These are phyloP conservation scores for Boletus hoseneyae DNA, from an alignment of 1,284 basidiomycete genomes.

Conservation along the genomic window DNA sequence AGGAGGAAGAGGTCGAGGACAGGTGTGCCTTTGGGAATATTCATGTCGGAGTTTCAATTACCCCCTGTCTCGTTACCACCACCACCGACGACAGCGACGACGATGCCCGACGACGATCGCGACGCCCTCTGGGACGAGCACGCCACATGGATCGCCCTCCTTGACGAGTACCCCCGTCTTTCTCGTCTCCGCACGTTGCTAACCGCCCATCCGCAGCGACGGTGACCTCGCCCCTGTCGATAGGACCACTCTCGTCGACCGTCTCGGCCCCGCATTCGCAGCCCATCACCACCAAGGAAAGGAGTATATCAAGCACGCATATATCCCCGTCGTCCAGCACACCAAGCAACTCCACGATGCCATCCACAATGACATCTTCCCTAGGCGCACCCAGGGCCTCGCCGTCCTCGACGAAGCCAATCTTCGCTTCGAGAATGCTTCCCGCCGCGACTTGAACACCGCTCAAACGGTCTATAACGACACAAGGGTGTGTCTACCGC, in stretches of 20 bases:
- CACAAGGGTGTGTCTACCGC: slow-evolving; percentile 25
- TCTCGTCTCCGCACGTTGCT: neutral
- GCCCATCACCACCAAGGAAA: slow-evolving; percentile 16
- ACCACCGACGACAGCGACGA: slow-evolving; percentile 4
- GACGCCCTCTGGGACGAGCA: slow-evolving; percentile 30
- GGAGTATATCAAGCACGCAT: slow-evolving; percentile 19
- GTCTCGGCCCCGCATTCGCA: slow-evolving; percentile 27
- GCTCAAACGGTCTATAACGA: slow-evolving; percentile 12
- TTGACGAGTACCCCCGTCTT: slow-evolving; percentile 24
- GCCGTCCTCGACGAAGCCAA: slow-evolving; percentile 18
- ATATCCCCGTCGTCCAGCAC: slow-evolving; percentile 28
- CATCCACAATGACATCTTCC: slow-evolving; percentile 21
- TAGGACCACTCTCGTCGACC: slow-evolving; percentile 23
- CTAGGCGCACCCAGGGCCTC: slow-evolving; percentile 17
- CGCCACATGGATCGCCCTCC: slow-evolving; percentile 26
- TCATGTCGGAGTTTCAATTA: slow-evolving; percentile 26
- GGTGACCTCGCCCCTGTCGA: slow-evolving; percentile 15
- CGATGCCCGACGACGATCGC: slow-evolving; percentile 11
- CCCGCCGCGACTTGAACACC: slow-evolving; percentile 18
- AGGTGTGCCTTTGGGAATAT: slow-evolving; percentile 13
- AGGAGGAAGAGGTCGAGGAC: slow-evolving; percentile 6
- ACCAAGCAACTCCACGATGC: slow-evolving; percentile 30
- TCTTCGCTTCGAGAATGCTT: slow-evolving; percentile 17
- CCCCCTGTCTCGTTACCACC: slow-evolving; percentile 7
- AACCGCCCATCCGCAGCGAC: slow-evolving; percentile 13